phyloP scores from a whole-genome alignment of 495 filamentous ascomycete species.

The Xylaria curta region DNA sequence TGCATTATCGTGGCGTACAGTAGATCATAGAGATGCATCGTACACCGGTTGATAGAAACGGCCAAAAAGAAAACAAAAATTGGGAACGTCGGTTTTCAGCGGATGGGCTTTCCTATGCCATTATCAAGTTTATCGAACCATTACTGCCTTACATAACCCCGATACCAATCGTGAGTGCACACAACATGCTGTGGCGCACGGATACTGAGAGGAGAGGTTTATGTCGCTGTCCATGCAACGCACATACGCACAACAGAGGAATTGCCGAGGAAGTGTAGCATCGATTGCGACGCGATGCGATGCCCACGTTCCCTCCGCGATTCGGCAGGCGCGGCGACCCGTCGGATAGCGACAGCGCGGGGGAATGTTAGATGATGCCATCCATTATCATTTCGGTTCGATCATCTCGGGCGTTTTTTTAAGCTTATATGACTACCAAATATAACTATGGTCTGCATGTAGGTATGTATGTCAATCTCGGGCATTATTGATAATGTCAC shows the following conservation, averaged over 20 bases:
- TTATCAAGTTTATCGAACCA: background rate
- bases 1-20: background rate
- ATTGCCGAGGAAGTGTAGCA: background rate
- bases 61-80: background rate
- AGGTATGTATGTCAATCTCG: background rate
- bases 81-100: background rate
- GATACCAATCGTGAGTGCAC: background rate
- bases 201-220: background rate
- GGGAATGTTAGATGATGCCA: constrained; percentile 1
- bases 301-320: constrained; percentile 14
- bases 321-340: background rate
- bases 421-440: constrained; percentile 7
- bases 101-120: background rate
- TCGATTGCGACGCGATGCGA: constrained; percentile 14
- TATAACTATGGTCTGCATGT: background rate
- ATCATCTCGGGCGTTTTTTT: background rate
- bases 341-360: constrained; percentile 25
- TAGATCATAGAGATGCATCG: background rate
- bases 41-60: background rate
- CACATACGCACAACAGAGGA: background rate
- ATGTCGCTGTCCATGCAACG: constrained; percentile 12
- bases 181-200: background rate
- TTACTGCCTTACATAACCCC: too few species aligned
- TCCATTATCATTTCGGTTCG: constrained; percentile 1
- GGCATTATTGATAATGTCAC: background rate